These are phyloP conservation scores for Coemansia sp. DNA, from an alignment of 192 early-diverging fungal genomes.

Conservation along the genomic window DNA sequence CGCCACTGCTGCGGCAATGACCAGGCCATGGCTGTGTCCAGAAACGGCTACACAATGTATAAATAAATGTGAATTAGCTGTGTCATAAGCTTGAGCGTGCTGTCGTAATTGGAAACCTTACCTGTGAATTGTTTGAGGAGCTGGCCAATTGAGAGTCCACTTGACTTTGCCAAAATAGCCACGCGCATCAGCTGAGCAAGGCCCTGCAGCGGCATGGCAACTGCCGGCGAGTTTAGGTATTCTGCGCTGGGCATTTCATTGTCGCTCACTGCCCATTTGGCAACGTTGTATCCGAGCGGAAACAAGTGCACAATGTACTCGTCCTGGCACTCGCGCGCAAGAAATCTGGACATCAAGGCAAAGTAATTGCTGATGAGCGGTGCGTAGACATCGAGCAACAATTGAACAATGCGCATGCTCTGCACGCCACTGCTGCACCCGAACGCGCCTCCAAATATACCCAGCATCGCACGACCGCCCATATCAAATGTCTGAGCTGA, in stretches of 20 bases:
- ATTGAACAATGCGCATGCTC: slow-evolving; percentile 77
- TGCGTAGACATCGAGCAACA: slow-evolving; percentile 65
- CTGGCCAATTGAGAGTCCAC: slow-evolving; percentile 56
- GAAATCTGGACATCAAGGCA: slow-evolving; percentile 66
- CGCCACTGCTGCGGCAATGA: slow-evolving; percentile 82
- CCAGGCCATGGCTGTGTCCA: slow-evolving; percentile 88
- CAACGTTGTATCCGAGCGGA: slow-evolving; percentile 68
- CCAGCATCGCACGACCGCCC: slow-evolving; percentile 38
- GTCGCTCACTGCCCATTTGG: slow-evolving; percentile 68
- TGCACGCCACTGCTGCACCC: slow-evolving; percentile 62
- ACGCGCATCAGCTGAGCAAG: slow-evolving; percentile 84
- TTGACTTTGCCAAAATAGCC: slow-evolving; percentile 67
- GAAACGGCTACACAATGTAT: slow-evolving; percentile 62
- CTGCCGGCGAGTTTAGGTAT: slow-evolving; percentile 70
- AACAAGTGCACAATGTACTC: slow-evolving; percentile 60
- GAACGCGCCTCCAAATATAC: slow-evolving; percentile 88
- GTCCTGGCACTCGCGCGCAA: slow-evolving; percentile 56
- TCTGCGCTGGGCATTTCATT: slow-evolving; percentile 63
- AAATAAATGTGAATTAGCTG: neutral
- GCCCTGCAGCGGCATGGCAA: slow-evolving; percentile 80
- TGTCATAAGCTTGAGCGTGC: neutral
- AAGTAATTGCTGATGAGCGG: slow-evolving; percentile 67
- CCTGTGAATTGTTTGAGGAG: slow-evolving; percentile 45
- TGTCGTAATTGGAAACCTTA: slow-evolving; percentile 4
- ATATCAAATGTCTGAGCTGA: neutral